phyloP scores from a whole-genome alignment of 2,329 filamentous ascomycete genomes.

The Aciculosporium take region DNA sequence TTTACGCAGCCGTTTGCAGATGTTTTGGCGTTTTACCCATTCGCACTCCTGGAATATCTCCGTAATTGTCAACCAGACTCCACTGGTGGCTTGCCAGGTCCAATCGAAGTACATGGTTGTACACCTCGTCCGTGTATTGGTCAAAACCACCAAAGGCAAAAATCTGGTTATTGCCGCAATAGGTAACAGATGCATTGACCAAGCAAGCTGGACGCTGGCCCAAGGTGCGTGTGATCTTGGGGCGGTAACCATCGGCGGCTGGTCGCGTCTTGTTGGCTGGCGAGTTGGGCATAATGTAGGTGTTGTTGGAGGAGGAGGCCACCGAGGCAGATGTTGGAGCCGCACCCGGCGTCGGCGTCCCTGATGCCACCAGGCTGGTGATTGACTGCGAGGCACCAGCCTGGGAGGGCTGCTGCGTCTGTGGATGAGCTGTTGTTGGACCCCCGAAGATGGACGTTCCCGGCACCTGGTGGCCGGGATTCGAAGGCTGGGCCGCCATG shows the following conservation, averaged over 20 bases:
- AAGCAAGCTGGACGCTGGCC: slow-evolving; percentile 81
- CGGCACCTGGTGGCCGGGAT: slow-evolving; percentile 26
- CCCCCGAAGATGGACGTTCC: slow-evolving; percentile 33
- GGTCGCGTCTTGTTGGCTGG: slow-evolving; percentile 56
- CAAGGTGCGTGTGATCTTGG: slow-evolving; percentile 65
- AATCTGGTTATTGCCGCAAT: slow-evolving; percentile 92
- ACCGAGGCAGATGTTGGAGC: slow-evolving; percentile 13
- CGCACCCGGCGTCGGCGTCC: slow-evolving; percentile 11
- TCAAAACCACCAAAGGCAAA: slow-evolving; percentile 98
- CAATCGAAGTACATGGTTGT: slow-evolving; percentile 87
- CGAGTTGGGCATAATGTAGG: slow-evolving; percentile 83
- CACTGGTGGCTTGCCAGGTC: slow-evolving; percentile 82
- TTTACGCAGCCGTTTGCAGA: too few relatives aligned
- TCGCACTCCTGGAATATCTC: slow-evolving; percentile 88
- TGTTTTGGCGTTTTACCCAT: slow-evolving; percentile 50
- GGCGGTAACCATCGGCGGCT: slow-evolving; percentile 62
- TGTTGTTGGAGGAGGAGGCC: slow-evolving; percentile 48
- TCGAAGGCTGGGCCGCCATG: slow-evolving; percentile 31
- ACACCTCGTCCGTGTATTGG: slow-evolving; percentile 96
- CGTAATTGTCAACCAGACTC: slow-evolving; percentile 96
- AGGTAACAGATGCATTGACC: slow-evolving; percentile 97
- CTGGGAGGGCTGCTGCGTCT: too few relatives aligned
- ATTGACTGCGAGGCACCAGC: slow-evolving; percentile 13
- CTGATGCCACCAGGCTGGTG: slow-evolving; percentile 15
- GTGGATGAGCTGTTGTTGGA: slow-evolving; percentile 16